A percentile compares a stretch with the other conserved stretches of the same genome.
Conservation (phyloP, 257 asterid species). For the Schizonepeta tenuifolia region DNA sequence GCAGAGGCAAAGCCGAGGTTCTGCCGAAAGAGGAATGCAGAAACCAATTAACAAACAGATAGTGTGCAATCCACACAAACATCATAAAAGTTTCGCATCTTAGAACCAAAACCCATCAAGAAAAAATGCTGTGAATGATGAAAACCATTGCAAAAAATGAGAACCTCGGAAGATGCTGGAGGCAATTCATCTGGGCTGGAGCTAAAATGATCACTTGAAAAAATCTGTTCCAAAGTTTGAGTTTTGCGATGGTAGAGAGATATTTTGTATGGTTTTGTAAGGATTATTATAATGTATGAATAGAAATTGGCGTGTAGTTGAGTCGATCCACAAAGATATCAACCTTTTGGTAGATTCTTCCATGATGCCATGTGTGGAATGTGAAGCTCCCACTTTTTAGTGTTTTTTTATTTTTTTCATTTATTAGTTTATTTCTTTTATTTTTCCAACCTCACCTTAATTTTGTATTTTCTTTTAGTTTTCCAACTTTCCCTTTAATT, state of each 20-base stretch:
- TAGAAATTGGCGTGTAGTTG: constrained; percentile 7
- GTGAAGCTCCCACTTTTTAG: constrained; percentile 14
- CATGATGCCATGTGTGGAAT: constrained; percentile 20
- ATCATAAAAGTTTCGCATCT: background rate
- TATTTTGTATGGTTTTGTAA: constrained; percentile 25
- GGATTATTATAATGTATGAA: background rate
- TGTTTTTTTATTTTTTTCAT: background rate
- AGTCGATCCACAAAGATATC: constrained; percentile 28
- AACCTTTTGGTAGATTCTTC: constrained; percentile 35
- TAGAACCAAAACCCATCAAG: constrained; percentile 3
- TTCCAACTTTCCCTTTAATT: background rate
- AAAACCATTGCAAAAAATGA: too few species aligned
- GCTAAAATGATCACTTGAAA: constrained; percentile 10
- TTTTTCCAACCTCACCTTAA: too few species aligned
- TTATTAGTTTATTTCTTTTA: too few species aligned
- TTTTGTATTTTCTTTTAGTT: too few species aligned
- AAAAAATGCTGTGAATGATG: background rate
- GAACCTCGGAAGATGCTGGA: constrained; percentile 82
- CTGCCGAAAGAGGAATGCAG: constrained; percentile 40
- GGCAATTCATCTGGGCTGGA: constrained; percentile 64
- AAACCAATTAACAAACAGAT: constrained; percentile 25
- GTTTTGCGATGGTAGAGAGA: constrained; percentile 23
- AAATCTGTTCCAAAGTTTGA: background rate
- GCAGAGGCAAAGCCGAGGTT: constrained; percentile 64
- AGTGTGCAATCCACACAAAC: constrained; percentile 22